Percentiles rank a stretch among this genome's conserved stretches.
These are phyloP conservation scores for Aspergillus nomiae DNA, from an alignment of 2,329 filamentous ascomycete genomes.

Conservation along the genomic window DNA sequence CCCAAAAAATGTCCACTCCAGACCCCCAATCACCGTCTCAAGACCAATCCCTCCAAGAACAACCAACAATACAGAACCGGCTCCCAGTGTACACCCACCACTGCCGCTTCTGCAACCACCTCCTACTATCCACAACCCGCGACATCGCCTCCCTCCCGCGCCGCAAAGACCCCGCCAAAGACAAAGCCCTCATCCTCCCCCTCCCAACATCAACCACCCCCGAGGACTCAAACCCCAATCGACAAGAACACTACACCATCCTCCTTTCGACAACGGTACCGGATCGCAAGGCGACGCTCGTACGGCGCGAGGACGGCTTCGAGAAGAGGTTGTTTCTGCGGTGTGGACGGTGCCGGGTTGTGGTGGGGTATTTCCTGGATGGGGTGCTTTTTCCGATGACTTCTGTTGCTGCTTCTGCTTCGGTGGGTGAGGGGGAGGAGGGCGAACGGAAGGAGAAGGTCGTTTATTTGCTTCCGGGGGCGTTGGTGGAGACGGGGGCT, in stretches of 20 bases:
- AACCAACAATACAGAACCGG: not conserved
- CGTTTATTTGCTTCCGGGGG: slow-evolving; percentile 63
- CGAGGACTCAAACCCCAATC: slow-evolving; percentile 16
- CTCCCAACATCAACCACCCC: slow-evolving; percentile 39
- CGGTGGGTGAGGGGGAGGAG: slow-evolving; percentile 18
- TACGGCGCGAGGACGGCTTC: slow-evolving; percentile 64
- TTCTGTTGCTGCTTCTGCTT: slow-evolving; percentile 6
- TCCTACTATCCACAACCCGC: slow-evolving; percentile 63
- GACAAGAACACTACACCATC: slow-evolving; percentile 48
- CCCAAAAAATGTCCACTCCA: not conserved
- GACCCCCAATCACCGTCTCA: not conserved
- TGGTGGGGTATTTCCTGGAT: slow-evolving; percentile 65
- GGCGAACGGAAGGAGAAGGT: slow-evolving; percentile 43
- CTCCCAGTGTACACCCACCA: slow-evolving; percentile 56
- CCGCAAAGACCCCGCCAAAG: slow-evolving; percentile 52
- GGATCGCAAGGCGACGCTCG: slow-evolving; percentile 53
- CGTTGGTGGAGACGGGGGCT: slow-evolving; percentile 59
- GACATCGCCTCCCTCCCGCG: slow-evolving; percentile 55
- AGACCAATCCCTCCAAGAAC: slow-evolving; percentile 2
- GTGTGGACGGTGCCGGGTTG: slow-evolving; percentile 63
- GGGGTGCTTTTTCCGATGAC: slow-evolving; percentile 46
- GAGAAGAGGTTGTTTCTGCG: slow-evolving; percentile 64
- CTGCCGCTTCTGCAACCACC: slow-evolving; percentile 65
- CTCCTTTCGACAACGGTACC: slow-evolving; percentile 53
- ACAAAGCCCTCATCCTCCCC: slow-evolving; percentile 61